These are phyloP conservation scores for Rhododendron simsii DNA, from an alignment of 148 eudicot genomes.

Conservation along the genomic window DNA sequence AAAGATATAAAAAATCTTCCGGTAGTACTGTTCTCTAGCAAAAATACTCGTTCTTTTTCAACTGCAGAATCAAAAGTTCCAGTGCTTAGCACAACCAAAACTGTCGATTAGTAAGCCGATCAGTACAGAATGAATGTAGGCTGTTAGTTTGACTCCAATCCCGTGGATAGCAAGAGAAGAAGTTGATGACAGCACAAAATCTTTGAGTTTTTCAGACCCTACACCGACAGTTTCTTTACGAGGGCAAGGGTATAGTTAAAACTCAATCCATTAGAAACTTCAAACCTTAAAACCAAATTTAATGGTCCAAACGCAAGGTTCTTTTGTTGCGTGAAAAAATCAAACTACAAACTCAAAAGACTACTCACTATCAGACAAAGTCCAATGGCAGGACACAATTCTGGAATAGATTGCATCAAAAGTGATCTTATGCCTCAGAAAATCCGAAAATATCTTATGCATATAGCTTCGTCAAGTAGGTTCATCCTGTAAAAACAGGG, in stretches of 20 bases:
- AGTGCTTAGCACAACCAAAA: background rate
- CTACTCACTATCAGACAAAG: background rate
- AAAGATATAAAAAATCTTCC: background rate
- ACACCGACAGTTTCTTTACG: slow-evolving; percentile 10
- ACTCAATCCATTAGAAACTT: slow-evolving; percentile 21
- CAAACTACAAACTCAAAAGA: background rate
- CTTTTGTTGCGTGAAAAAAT: background rate
- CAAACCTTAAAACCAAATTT: background rate
- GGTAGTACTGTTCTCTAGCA: background rate
- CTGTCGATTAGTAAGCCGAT: background rate
- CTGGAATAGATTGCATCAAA: background rate
- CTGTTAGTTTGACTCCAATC: slow-evolving; percentile 49
- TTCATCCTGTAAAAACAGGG: slow-evolving; percentile 49
- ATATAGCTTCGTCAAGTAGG: slow-evolving; percentile 46
- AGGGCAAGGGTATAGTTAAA: slow-evolving; percentile 43
- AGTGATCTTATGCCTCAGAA: slow-evolving; percentile 30
- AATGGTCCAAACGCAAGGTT: background rate
- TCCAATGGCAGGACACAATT: background rate
- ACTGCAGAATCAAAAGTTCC: background rate
- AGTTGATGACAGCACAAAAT: slow-evolving; percentile 69
- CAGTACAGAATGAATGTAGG: background rate
- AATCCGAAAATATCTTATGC: slow-evolving; percentile 39
- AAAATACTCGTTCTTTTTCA: background rate
- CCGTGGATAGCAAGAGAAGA: slow-evolving; percentile 41
- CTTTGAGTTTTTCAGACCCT: slow-evolving; percentile 50